Conservation (phyloP, 352 stramenopile species). For the Phytophthora citricola region DNA sequence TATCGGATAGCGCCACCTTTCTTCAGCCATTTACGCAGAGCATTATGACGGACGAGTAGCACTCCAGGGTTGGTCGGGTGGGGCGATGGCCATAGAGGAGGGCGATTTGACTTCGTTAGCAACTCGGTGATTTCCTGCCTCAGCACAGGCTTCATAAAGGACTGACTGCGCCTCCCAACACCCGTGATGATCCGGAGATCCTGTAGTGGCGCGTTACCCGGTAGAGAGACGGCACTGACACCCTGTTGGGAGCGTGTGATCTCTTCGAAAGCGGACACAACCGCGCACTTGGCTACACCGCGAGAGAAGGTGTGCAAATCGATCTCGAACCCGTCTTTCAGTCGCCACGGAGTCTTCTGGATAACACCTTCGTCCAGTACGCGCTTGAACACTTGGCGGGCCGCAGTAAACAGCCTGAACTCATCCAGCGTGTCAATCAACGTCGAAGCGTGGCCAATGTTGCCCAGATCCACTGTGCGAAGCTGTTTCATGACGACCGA, state of each 20-base stretch:
- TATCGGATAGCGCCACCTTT: constrained; percentile 51
- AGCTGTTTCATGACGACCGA: constrained; percentile 58
- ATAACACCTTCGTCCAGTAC: constrained; percentile 55
- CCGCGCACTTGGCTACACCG: constrained; percentile 70
- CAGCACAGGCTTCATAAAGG: constrained; percentile 68
- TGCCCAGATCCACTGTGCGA: constrained; percentile 39
- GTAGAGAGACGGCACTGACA: constrained; percentile 32
- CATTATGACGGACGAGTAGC: constrained; percentile 57
- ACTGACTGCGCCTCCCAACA: constrained; percentile 66
- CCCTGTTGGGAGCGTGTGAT: constrained; percentile 42
- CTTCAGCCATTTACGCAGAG: constrained; percentile 62
- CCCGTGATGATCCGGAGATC: constrained; percentile 80
- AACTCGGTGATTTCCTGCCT: constrained; percentile 59
- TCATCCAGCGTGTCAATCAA: constrained; percentile 70
- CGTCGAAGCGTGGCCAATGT: constrained; percentile 59
- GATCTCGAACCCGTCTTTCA: constrained; percentile 68
- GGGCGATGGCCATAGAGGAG: constrained; percentile 52
- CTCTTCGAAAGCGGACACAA: constrained; percentile 69
- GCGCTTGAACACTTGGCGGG: constrained; percentile 54
- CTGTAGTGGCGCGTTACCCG: constrained; percentile 30
- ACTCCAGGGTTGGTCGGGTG: constrained; percentile 71
- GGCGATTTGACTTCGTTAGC: constrained; percentile 55
- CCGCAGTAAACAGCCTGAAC: constrained; percentile 53
- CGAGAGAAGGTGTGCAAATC: constrained; percentile 76
- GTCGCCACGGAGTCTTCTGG: constrained; percentile 52